Conservation (phyloP, 352 stramenopile species). For the Phytophthora nicotianae region DNA sequence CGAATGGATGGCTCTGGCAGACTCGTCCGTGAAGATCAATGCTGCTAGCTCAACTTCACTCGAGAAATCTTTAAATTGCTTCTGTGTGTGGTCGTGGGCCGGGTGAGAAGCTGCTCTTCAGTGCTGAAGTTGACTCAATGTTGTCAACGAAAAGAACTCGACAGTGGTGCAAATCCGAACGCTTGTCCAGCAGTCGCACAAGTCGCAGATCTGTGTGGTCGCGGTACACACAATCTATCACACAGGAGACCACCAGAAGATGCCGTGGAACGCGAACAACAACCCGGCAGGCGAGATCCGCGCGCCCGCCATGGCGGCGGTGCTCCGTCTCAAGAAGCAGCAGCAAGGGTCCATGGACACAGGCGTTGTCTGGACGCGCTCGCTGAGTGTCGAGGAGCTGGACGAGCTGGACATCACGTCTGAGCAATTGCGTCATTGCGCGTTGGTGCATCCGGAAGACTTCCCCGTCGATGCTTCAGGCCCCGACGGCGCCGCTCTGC, state of each 20-base stretch:
- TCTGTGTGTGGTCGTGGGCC: too few relatives aligned
- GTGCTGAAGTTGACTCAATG: too few relatives aligned
- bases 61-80: too few relatives aligned
- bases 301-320: slow-evolving; percentile 68
- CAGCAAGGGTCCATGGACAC: slow-evolving; percentile 19
- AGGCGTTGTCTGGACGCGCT: slow-evolving; percentile 35
- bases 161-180: neutral
- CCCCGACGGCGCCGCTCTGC: slow-evolving; percentile 35
- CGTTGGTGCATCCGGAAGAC: slow-evolving; percentile 63
- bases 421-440: slow-evolving; percentile 50
- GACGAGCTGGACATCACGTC: slow-evolving; percentile 36
- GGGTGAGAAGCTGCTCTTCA: too few relatives aligned
- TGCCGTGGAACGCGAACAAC: slow-evolving; percentile 89
- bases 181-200: neutral
- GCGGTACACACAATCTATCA: neutral
- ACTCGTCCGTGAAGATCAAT: too few relatives aligned
- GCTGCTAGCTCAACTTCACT: too few relatives aligned
- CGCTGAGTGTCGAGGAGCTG: slow-evolving; percentile 51
- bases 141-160: too few relatives aligned
- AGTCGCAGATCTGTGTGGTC: slow-evolving; percentile 4
- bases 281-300: slow-evolving; percentile 83
- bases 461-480: slow-evolving; percentile 42
- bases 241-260: slow-evolving; percentile 32
- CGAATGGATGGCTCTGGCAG: too few relatives aligned
- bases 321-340: slow-evolving; percentile 58